Evolutionary conservation across 176 grass and related monocot species (phyloP), one percentile per base, ranked within the genome.

Genomic region (Oryza punctata): DNA sequence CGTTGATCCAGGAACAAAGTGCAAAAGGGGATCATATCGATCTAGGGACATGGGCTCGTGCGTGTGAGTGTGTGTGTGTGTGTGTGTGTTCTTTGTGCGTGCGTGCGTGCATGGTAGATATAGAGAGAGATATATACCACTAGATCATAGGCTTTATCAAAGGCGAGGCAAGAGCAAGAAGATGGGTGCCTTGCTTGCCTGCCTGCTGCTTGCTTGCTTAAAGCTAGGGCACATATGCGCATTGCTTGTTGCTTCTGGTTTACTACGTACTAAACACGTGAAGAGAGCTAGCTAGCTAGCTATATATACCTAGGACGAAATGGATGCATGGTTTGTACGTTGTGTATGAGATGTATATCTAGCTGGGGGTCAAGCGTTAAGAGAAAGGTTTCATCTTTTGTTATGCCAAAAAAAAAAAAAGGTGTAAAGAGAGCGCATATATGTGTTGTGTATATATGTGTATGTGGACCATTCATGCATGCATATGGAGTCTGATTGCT

Each of bases 81-180:
- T 67, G 50, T 74, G 78, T 41, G 21, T 81, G 57, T 30, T 35
- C 52, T 63, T 46, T 24, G 75, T 78, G 37, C 14, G 40, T 50
- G 37, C 14, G 40, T 50, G 84, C 29, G 63, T 77, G 79, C 29
- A 49, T 50, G 61, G 68, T 69, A 74, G 65, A 81, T 77, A 54
- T 29, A 85, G 57, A 64, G 37, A 38, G 37, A 38, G 11, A 35
- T 38, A 35, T 83, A 87, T 69, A 77, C 40, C 40, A 10, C 76
- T 87, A 87, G 87, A 91, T 80, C 84, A 91, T 83, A 87, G 80
- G 81, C 85, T 91, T 91, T 91, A 91, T 80, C 85, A 91, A 91
- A 91, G 85, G 63, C 79, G 23, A 23, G 33, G 61, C 65, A 85
- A 84, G 84, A 78, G 63, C 61, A 79, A 80, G 80, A 70, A 61